phyloP scores from a whole-genome alignment of 805 yeast species.

The Candida maesae region DNA sequence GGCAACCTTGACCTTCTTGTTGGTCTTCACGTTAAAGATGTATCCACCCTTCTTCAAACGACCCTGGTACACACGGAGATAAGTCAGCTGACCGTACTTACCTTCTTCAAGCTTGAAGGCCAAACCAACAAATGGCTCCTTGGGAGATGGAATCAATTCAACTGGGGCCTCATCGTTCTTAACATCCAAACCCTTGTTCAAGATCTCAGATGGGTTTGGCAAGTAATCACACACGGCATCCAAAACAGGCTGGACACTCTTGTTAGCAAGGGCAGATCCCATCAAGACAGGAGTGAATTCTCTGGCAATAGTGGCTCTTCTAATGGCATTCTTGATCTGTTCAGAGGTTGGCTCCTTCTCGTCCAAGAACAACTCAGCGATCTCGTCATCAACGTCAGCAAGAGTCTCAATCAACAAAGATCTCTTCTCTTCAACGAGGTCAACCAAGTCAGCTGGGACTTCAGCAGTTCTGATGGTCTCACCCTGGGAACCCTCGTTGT shows the following conservation, averaged over 20 bases:
- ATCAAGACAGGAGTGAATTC: constrained; percentile 98
- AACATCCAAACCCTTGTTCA: constrained; percentile 85
- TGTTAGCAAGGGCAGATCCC: constrained; percentile 98
- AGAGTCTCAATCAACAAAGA: constrained; percentile 81
- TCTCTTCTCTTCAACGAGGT: constrained; percentile 87
- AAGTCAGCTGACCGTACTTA: constrained; percentile 94
- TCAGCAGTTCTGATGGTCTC: constrained; percentile 64
- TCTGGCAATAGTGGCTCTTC: constrained; percentile 93
- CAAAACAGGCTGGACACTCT: constrained; percentile 90
- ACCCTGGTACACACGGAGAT: constrained; percentile 96
- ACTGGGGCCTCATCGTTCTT: constrained; percentile 62
- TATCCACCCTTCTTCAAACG: constrained; percentile 84
- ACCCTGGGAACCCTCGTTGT: constrained; percentile 89
- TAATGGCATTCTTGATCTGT: constrained; percentile 84
- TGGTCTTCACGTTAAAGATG: constrained; percentile 85
- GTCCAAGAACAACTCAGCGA: constrained; percentile 88
- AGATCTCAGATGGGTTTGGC: constrained; percentile 92
- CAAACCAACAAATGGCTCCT: constrained; percentile 85
- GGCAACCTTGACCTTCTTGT: constrained; percentile 89
- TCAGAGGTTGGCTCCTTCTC: constrained; percentile 83
- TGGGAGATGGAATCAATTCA: constrained; percentile 65
- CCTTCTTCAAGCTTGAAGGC: constrained; percentile 99
- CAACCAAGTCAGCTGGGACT: constrained; percentile 77
- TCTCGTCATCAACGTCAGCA: constrained; percentile 97
- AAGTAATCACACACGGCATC: constrained; percentile 95